Evolutionary conservation across 345 rosid species (phyloP), one percentile per base, ranked within the genome.

Genomic region (rapeseed (Brassica napus)): DNA sequence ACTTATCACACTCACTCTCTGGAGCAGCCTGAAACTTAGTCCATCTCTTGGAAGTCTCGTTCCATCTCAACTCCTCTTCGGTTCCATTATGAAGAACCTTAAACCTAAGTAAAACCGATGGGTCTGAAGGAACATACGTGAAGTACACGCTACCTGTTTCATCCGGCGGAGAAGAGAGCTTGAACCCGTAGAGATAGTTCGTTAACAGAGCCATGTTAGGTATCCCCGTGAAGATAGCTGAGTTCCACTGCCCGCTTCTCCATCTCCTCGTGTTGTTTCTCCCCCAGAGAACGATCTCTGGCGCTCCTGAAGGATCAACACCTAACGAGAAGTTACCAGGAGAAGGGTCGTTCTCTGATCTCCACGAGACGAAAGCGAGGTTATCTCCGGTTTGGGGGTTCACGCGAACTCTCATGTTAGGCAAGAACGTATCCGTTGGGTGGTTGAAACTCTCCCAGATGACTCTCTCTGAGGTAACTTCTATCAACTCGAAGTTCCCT

Each of bases 171-270:
- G 85, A 81, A 0, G 84, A 77, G 6, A 87, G 69, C 84, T 76
- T 89, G 52, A 94, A 91, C 5, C 98, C 94, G 9, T 86, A 89
- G 8, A 39, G 73, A 73, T 68, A 68, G 67, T 81, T 87, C 0
- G 88, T 83, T 1, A 65, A 1, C 32, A 12, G 3, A 23, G 77
- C 34, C 94, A 87, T 90, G 31, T 63, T 57, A 0, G 89, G 94
- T 5, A 91, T 77, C 15, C 98, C 94, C 0, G 88, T 87, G 42
- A 94, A 94, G 1, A 86, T 34, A 8, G 77, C 65, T 0, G 84
- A 87, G 31, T 89, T 85, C 98, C 98, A 94, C 5, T 87, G 89
- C 2, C 98, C 97, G 23, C 97, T 90, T 83, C 95, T 81, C 98
- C 98, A 94, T 57, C 80, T 49, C 57, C 94, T 85, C 18, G 91